Evolutionary conservation across 345 rosid genomes (phyloP), one percentile per base, ranked within the genome.

Genomic region (Eutrema yunnanense): DNA sequence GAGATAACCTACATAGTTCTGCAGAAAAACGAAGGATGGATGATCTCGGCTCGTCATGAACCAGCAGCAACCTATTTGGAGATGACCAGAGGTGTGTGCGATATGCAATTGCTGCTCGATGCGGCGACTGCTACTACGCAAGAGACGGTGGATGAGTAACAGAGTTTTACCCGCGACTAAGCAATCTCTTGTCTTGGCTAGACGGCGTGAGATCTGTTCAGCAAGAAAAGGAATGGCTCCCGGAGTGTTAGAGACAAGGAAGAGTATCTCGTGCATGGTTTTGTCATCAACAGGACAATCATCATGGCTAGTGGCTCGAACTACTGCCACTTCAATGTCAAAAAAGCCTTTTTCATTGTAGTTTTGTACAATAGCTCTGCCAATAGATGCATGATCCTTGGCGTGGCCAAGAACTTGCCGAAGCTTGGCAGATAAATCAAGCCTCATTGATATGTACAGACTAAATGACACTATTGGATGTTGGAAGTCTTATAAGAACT

Each of bases 341-440:
- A 85, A 82, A 77, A 87, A 80, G 8, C 81, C 72, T 75, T 81
- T 84, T 11, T 82, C 82, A 36, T 78, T 76, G 56, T 77, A 78
- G 56, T 76, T 84, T 78, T 75, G 74, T 46, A 89, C 74, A 79
- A 86, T 82, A 66, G 96, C 96, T 80, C 81, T 89, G 62, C 96
- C 92, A 3, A 92, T 86, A 10, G 97, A 79, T 41, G 86, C 97
- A 29, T 82, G 90, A 77, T 92, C 97, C 84, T 89, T 92, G 67
- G 87, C 79, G 0, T 78, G 79, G 65, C 96, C 93, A 52, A 89
- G 74, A 68, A 84, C 88, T 40, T 81, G 81, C 53, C 84, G 75
- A 41, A 92, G 73, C 84, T 77, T 87, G 83, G 73, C 65, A 49
- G 82, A 86, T 37, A 86, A 67, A 78, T 79, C 85, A 62, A 85